Conservation (phyloP, 306 rosid species). For the Canavalia ensiformis region DNA sequence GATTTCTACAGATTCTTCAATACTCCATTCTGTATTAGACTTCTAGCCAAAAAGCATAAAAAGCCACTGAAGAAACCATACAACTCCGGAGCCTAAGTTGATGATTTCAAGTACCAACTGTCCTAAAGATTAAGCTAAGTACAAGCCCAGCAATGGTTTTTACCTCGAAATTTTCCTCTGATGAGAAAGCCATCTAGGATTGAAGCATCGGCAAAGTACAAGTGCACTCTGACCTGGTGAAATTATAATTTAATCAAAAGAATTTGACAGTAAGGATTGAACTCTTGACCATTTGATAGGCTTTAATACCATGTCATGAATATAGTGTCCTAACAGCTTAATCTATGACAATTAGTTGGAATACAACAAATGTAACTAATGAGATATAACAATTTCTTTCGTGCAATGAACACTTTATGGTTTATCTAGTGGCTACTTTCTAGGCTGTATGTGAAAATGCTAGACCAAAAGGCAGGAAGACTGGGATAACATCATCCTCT, state of each 20-base stretch:
- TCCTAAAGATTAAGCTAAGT: background rate
- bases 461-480: background rate
- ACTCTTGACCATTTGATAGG: too few species aligned
- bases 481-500: background rate
- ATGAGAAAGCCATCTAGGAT: background rate
- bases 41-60: too few species aligned
- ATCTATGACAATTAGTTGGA: background rate
- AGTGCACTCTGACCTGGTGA: too few species aligned
- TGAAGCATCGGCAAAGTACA: background rate
- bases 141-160: background rate
- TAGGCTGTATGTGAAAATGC: constrained; percentile 1
- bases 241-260: too few species aligned
- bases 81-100: background rate
- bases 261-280: too few species aligned
- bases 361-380: background rate
- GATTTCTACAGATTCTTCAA: background rate
- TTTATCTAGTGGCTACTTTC: background rate
- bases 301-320: too few species aligned
- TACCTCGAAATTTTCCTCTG: background rate
- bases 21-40: background rate
- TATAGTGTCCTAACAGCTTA: background rate
- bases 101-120: background rate
- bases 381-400: background rate
- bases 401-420: background rate
- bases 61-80: background rate